Percentiles rank a stretch among this genome's conserved stretches.
phyloP scores from a whole-genome alignment of 306 rosid genomes.

The Astragalus membranaceus region DNA sequence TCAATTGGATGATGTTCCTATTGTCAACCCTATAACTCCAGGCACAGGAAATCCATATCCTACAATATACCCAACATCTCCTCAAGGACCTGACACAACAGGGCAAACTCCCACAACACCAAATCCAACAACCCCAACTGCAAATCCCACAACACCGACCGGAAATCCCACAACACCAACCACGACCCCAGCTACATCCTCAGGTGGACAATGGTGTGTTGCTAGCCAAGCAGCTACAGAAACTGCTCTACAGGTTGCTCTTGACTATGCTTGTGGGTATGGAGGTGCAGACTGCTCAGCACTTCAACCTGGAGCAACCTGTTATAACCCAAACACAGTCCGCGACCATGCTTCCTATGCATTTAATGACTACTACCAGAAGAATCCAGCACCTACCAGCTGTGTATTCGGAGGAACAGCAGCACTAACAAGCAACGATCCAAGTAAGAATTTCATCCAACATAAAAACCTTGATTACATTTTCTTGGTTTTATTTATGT shows the following conservation, averaged over 20 bases:
- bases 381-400: constrained; percentile 75
- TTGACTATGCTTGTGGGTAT: constrained; percentile 89
- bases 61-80: constrained; percentile 31
- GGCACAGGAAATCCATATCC: constrained; percentile 47
- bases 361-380: constrained; percentile 77
- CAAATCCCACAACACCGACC: constrained; percentile 22
- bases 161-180: constrained; percentile 26
- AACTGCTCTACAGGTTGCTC: constrained; percentile 76
- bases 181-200: constrained; percentile 20
- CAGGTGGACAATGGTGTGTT: constrained; percentile 76
- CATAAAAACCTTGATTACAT: not conserved
- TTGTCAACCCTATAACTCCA: constrained; percentile 71
- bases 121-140: constrained; percentile 28
- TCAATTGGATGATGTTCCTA: constrained; percentile 51
- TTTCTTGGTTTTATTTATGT: too few relatives aligned
- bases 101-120: constrained; percentile 30
- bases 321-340: constrained; percentile 66
- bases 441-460: constrained; percentile 58
- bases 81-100: constrained; percentile 39
- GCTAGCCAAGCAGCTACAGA: constrained; percentile 64
- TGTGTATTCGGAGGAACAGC: constrained; percentile 86
- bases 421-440: constrained; percentile 54
- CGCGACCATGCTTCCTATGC: constrained; percentile 88
- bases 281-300: constrained; percentile 82
- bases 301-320: constrained; percentile 60